Evolutionary conservation across 108 stramenopile genomes (phyloP).

Genomic region (Phaeodactylum tricornutum): DNA sequence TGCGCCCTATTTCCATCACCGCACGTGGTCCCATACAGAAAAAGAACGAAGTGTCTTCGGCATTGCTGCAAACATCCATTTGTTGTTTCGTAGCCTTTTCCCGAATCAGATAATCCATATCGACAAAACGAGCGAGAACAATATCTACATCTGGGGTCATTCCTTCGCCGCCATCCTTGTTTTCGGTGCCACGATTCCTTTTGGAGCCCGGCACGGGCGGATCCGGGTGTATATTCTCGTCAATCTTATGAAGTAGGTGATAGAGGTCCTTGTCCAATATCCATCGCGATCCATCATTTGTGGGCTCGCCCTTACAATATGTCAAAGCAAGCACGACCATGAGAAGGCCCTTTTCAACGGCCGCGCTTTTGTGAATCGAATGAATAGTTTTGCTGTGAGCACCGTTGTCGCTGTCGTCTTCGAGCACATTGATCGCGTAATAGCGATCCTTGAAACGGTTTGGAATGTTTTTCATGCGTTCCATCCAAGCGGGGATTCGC

Average conservation of each 20-base stretch:
- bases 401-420: conserved; percentile 46
- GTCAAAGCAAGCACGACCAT: conserved; percentile 62
- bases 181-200: conserved; percentile 7
- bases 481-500: conserved; percentile 44
- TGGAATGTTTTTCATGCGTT: conserved; percentile 39
- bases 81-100: conserved; percentile 45
- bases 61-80: neutral
- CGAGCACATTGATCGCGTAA: conserved; percentile 50
- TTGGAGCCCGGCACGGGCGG: conserved; percentile 46
- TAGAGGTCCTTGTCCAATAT: conserved; percentile 64
- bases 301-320: conserved; percentile 70
- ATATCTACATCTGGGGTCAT: conserved; percentile 65
- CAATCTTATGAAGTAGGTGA: conserved; percentile 52
- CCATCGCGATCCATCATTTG: conserved; percentile 44
- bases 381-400: conserved; percentile 56
- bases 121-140: conserved; percentile 56
- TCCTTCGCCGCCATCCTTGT: neutral
- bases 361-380: conserved; percentile 28
- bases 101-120: conserved; percentile 62
- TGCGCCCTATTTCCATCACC: conserved; percentile 69
- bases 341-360: conserved; percentile 57
- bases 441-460: conserved; percentile 55
- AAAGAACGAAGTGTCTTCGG: conserved; percentile 33
- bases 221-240: conserved; percentile 66
- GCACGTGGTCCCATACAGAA: conserved; percentile 82